Conservation (phyloP, 768 basidiomycete species). For the Lentinula sp. region DNA sequence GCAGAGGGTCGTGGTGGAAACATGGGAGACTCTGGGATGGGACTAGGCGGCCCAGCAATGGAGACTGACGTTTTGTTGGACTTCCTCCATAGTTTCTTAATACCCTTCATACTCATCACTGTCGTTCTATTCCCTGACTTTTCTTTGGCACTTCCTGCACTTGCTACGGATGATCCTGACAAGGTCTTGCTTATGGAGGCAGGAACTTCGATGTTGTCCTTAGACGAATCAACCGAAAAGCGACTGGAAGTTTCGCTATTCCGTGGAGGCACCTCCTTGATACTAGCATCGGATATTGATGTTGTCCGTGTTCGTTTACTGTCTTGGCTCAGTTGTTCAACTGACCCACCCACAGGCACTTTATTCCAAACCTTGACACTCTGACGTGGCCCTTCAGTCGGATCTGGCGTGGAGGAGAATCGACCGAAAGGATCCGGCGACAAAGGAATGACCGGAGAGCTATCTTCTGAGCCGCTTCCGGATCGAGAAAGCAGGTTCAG, state of each 20-base stretch:
- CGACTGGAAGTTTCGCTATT: conserved; percentile 43
- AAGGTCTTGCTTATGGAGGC: neutral
- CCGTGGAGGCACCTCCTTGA: conserved; percentile 16
- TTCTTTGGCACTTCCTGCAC: neutral
- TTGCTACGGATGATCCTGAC: neutral
- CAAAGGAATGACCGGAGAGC: conserved; percentile 70
- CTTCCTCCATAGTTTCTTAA: conserved; percentile 77
- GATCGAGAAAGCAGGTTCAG: conserved; percentile 15
- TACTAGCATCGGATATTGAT: conserved; percentile 4
- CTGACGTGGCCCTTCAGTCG: conserved; percentile 10
- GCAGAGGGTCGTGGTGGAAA: conserved; percentile 28
- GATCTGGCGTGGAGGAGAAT: conserved; percentile 46
- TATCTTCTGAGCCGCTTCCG: conserved; percentile 10
- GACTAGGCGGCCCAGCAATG: conserved; percentile 7
- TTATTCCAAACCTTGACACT: conserved; percentile 16
- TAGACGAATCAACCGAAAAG: conserved; percentile 71
- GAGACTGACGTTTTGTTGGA: conserved; percentile 48
- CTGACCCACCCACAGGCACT: conserved; percentile 34
- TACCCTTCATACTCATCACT: conserved; percentile 66
- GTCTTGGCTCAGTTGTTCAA: conserved; percentile 9
- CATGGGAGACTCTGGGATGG: conserved; percentile 22
- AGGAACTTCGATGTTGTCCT: conserved; percentile 17
- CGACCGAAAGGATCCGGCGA: conserved; percentile 81
- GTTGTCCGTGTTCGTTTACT: neutral
- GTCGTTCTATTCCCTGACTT: conserved; percentile 36